Evolutionary conservation across 2,329 filamentous ascomycete genomes (phyloP).

Genomic region (Ophiognomonia clavigignenti-juglandacearum): DNA sequence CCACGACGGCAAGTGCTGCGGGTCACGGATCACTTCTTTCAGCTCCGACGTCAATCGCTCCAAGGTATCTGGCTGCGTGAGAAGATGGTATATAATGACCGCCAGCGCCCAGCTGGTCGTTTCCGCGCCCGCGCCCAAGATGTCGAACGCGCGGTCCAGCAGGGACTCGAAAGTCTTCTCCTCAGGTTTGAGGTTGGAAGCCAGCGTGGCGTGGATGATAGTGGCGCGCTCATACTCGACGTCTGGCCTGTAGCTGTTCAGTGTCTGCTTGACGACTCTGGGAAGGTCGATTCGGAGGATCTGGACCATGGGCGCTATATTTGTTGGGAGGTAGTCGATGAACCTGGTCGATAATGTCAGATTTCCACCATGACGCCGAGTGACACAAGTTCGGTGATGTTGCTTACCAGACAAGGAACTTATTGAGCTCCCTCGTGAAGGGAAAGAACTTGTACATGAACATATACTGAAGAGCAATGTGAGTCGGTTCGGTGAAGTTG

Average conservation of each 20-base stretch:
- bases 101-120: conserved; percentile 2
- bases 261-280: not conserved
- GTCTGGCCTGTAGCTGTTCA: not conserved
- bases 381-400: not conserved
- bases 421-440: not conserved
- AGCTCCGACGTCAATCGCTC: not conserved
- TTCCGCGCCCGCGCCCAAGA: conserved; percentile 3
- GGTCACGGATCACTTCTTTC: conserved; percentile 6
- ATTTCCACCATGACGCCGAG: not conserved
- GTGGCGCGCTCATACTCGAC: not conserved
- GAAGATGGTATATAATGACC: conserved; percentile 4
- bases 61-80: not conserved
- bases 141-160: not conserved
- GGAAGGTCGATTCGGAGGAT: conserved; percentile 3
- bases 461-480: not conserved
- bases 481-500: conserved; percentile 20
- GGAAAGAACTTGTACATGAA: conserved; percentile 1
- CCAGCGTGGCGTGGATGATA: not conserved
- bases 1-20: conserved; percentile 17
- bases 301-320: conserved; percentile 1
- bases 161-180: not conserved
- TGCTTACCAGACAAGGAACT: not conserved
- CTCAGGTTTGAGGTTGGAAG: not conserved
- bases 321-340: not conserved
- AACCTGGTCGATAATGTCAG: not conserved